phyloP scores from a whole-genome alignment of 2,329 filamentous ascomycete genomes.

The Calonectria crousiana region DNA sequence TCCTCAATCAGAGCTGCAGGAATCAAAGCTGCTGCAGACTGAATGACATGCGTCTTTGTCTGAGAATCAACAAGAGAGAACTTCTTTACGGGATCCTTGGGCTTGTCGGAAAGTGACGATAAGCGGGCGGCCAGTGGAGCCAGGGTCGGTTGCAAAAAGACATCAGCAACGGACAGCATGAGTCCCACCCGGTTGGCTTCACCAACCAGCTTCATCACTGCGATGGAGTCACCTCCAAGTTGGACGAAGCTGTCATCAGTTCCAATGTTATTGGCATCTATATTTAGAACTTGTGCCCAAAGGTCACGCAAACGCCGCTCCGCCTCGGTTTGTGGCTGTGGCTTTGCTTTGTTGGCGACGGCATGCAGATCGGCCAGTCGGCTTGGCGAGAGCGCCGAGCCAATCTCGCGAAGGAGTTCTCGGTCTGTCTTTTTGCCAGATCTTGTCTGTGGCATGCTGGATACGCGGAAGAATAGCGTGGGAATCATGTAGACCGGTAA shows the following conservation, averaged over 20 bases:
- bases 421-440: constrained; percentile 32
- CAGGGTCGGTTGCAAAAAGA: too few species aligned
- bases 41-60: too few species aligned
- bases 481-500: constrained; percentile 38
- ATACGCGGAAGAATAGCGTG: constrained; percentile 20
- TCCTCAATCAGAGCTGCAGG: too few species aligned
- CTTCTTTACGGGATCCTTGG: too few species aligned
- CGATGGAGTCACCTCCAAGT: constrained; percentile 64
- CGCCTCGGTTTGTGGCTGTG: constrained; percentile 16
- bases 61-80: too few species aligned
- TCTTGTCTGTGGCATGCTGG: constrained; percentile 24
- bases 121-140: too few species aligned
- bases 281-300: constrained; percentile 53
- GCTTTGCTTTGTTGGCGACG: neutral
- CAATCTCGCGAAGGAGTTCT: constrained; percentile 22
- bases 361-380: constrained; percentile 53
- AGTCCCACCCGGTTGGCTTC: neutral
- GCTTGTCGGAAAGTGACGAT: too few species aligned
- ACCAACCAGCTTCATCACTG: constrained; percentile 60
- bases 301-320: constrained; percentile 45
- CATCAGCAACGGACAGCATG: too few species aligned
- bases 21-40: too few species aligned
- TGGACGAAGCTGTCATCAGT: constrained; percentile 62
- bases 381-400: constrained; percentile 13
- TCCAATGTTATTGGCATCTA: constrained; percentile 50